Percentiles rank a stretch among this genome's conserved stretches.
These are phyloP conservation scores for Eucalyptus dawsonii DNA, from an alignment of 345 rosid species.

Conservation along the genomic window DNA sequence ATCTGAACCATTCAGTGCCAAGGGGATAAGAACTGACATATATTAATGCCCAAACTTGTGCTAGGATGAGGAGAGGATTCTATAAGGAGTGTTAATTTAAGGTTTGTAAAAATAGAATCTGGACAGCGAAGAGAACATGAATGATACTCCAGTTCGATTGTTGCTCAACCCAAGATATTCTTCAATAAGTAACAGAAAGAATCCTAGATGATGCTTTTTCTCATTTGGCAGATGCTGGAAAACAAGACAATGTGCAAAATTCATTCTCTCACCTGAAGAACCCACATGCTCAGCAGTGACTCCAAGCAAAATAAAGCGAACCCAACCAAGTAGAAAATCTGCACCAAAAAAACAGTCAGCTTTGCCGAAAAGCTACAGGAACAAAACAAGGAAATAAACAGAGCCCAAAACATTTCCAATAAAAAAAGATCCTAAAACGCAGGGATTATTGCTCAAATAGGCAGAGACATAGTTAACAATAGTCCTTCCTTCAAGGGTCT, in stretches of 20 bases:
- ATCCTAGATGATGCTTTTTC: background rate
- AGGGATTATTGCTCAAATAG: background rate
- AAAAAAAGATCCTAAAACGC: background rate
- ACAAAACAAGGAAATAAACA: background rate
- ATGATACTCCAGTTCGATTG: background rate
- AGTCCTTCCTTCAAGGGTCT: background rate
- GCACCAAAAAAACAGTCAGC: conserved; percentile 8
- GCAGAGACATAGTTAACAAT: background rate
- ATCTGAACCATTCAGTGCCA: background rate
- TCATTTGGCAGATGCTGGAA: background rate
- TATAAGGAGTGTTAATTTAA: background rate
- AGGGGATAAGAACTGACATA: background rate
- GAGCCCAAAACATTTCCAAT: background rate
- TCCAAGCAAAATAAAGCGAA: conserved; percentile 87
- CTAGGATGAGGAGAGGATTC: background rate
- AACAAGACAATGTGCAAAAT: background rate
- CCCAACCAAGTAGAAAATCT: conserved; percentile 90
- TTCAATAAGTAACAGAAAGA: background rate
- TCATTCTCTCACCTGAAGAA: conserved; percentile 58
- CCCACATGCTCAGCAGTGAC: conserved; percentile 89
- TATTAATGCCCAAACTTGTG: background rate
- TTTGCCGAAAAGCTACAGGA: background rate
- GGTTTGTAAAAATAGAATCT: background rate
- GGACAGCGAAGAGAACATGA: background rate
- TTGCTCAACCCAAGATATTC: background rate